Conservation (phyloP, 192 early-diverging fungal species). For the Haplosporangium gracile region DNA sequence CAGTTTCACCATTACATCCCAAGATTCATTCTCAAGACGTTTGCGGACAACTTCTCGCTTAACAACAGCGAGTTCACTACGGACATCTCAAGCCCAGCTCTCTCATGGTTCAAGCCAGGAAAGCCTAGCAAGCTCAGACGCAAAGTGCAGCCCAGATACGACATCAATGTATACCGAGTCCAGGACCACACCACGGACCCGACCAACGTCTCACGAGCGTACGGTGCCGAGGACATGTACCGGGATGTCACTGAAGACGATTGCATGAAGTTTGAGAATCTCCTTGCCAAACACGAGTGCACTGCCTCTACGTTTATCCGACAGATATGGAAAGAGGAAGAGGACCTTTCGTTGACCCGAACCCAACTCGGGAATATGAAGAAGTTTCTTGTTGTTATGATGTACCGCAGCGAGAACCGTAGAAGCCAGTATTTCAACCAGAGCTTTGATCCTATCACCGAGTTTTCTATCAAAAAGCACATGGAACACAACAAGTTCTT, state of each 20-base stretch:
- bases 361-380: constrained; percentile 21
- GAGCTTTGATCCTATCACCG: constrained; percentile 13
- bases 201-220: constrained; percentile 19
- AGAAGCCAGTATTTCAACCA: constrained; percentile 32
- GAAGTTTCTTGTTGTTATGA: constrained; percentile 44
- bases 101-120: constrained; percentile 1
- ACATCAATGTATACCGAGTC: constrained; percentile 38
- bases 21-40: constrained; percentile 46
- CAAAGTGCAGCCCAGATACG: constrained; percentile 7
- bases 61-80: constrained; percentile 7
- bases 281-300: constrained; percentile 28
- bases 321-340: constrained; percentile 15
- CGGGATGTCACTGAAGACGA: constrained; percentile 31
- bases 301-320: constrained; percentile 33
- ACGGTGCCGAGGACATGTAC: constrained; percentile 45
- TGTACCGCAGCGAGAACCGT: constrained; percentile 36
- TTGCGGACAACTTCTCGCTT: constrained; percentile 28
- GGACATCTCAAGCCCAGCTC: constrained; percentile 15
- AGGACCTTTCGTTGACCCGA: constrained; percentile 22
- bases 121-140: constrained; percentile 11
- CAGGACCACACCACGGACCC: constrained; percentile 1
- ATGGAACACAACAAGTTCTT: constrained; percentile 29
- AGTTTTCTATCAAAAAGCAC: constrained; percentile 12
- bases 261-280: constrained; percentile 45
- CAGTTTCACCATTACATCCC: constrained; percentile 57